Evolutionary conservation across 495 filamentous ascomycete genomes (phyloP).

Genomic region (Daldinia concentrica): DNA sequence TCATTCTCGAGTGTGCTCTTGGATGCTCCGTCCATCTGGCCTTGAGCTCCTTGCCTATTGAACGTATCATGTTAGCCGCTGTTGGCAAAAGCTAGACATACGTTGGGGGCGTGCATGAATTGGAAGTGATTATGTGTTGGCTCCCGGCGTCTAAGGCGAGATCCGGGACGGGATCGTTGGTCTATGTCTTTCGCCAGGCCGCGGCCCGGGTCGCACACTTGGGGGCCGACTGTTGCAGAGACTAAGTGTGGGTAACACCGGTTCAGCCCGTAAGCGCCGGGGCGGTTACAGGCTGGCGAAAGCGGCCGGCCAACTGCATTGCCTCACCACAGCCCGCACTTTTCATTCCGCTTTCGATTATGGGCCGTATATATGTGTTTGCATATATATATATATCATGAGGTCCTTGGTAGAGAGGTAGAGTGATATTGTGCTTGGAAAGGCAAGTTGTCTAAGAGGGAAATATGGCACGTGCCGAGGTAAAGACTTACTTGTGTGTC

Average conservation of each 20-base stretch:
- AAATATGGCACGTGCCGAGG: conserved; percentile 16
- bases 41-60: conserved; percentile 84
- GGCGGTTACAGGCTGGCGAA: conserved; percentile 6
- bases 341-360: background rate
- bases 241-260: conserved; percentile 16
- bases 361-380: background rate
- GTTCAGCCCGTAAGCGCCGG: conserved; percentile 13
- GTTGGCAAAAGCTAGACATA: background rate
- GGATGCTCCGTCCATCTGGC: conserved; percentile 77
- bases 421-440: background rate
- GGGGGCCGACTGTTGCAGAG: conserved; percentile 14
- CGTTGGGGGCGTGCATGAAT: background rate
- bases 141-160: conserved; percentile 10
- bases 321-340: background rate
- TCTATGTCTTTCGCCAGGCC: background rate
- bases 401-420: background rate
- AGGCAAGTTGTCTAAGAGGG: background rate
- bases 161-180: background rate
- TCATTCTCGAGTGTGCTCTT: conserved; percentile 80
- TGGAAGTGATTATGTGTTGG: conserved; percentile 2
- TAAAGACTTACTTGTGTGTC: conserved; percentile 80
- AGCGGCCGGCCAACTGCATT: background rate
- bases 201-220: background rate
- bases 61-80: conserved; percentile 34
- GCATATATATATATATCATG: background rate